Percentiles rank a stretch among this genome's conserved stretches.
Evolutionary conservation across 192 early-diverging fungal species (phyloP).

Genomic region (Podila minutissima): DNA sequence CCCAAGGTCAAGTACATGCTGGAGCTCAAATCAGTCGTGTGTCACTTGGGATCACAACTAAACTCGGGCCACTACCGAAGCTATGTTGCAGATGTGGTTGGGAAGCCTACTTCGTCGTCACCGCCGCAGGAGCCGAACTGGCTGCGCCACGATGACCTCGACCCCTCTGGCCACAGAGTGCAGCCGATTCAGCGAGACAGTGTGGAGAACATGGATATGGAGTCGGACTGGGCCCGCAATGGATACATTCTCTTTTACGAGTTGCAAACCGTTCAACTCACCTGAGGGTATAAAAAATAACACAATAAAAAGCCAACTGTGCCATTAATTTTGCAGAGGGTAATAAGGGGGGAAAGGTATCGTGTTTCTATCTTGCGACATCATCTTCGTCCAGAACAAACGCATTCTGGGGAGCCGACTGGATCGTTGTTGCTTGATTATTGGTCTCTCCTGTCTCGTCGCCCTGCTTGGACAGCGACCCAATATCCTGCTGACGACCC

Average conservation of each 20-base stretch:
- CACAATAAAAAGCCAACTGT: not conserved
- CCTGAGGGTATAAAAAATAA: not conserved
- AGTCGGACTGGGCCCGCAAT: conserved; percentile 53
- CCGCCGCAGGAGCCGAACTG: conserved; percentile 52
- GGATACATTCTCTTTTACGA: conserved; percentile 76
- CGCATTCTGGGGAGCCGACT: not conserved
- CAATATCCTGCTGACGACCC: not conserved
- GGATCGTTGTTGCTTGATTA: not conserved
- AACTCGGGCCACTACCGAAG: conserved; percentile 65
- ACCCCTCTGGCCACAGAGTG: conserved; percentile 60
- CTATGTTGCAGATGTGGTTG: conserved; percentile 48
- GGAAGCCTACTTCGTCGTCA: conserved; percentile 1
- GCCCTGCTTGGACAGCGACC: not conserved
- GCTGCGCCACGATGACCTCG: conserved; percentile 70
- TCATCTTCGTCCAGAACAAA: conserved; percentile 41
- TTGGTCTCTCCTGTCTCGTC: not conserved
- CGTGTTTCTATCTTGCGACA: not conserved
- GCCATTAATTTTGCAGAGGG: too few relatives aligned
- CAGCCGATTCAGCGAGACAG: conserved; percentile 23
- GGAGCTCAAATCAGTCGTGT: conserved; percentile 64
- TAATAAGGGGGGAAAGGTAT: not conserved
- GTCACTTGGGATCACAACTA: conserved; percentile 61
- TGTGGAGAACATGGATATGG: conserved; percentile 43
- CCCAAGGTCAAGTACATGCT: conserved; percentile 61
- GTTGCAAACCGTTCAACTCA: conserved; percentile 53